phyloP scores from a whole-genome alignment of 192 early-diverging fungal species.

The Backusella psychrophila region DNA sequence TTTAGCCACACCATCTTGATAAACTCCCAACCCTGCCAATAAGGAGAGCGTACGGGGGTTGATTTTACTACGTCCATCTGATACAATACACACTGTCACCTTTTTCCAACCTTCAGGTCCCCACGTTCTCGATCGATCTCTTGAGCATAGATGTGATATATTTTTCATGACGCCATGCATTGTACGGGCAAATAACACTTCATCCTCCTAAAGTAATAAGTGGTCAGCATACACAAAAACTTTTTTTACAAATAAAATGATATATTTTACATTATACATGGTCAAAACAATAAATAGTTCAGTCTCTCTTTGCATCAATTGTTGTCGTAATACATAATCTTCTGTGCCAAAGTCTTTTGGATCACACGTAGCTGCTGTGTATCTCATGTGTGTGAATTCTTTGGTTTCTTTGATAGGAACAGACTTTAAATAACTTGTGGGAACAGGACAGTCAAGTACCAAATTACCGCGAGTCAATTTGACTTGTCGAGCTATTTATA shows the following conservation, averaged over 20 bases:
- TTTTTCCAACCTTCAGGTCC: constrained; percentile 69
- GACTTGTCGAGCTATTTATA: constrained; percentile 30
- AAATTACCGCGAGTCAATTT: constrained; percentile 70
- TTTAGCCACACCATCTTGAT: constrained; percentile 67
- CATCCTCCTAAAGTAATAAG: constrained; percentile 54
- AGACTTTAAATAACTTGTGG: constrained; percentile 48
- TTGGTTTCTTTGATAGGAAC: constrained; percentile 56
- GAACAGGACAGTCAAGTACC: constrained; percentile 72
- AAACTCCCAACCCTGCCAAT: constrained; percentile 71
- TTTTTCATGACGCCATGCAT: constrained; percentile 74
- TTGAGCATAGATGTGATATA: constrained; percentile 66
- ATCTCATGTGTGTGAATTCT: constrained; percentile 92
- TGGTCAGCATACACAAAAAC: background rate
- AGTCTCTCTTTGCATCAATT: constrained; percentile 63
- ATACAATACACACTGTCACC: constrained; percentile 71
- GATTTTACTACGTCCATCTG: constrained; percentile 70
- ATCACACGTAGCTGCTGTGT: constrained; percentile 89
- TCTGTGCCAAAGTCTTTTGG: constrained; percentile 77
- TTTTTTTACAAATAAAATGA: background rate
- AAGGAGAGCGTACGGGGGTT: constrained; percentile 58
- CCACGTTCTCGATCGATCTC: constrained; percentile 45
- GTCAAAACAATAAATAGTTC: constrained; percentile 85
- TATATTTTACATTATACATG: constrained; percentile 64
- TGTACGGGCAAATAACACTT: constrained; percentile 65
- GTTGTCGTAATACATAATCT: constrained; percentile 78